phyloP scores from a whole-genome alignment of 108 stramenopile species.

The Aurantiochytrium sp. region DNA sequence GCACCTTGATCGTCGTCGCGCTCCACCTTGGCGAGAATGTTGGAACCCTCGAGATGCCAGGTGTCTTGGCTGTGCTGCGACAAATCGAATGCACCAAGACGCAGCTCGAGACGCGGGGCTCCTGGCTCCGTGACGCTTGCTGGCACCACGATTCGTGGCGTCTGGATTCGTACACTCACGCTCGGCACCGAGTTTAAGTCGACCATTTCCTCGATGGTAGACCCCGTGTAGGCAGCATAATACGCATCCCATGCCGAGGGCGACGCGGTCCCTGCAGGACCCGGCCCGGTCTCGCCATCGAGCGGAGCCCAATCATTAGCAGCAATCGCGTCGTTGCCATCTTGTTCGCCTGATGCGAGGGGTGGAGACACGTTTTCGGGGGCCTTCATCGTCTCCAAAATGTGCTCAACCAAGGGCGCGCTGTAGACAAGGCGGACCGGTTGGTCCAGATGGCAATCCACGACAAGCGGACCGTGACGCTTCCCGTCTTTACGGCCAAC shows the following conservation, averaged over 20 bases:
- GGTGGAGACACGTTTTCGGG: background rate
- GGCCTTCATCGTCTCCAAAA: background rate
- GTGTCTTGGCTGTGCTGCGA: background rate
- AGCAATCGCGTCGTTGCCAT: background rate
- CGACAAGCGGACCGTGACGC: background rate
- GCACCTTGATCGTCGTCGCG: background rate
- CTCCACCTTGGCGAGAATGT: background rate
- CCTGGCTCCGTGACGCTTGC: background rate
- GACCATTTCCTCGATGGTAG: background rate
- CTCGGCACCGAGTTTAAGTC: background rate
- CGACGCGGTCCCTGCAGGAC: background rate
- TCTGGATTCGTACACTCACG: background rate
- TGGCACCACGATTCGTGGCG: background rate
- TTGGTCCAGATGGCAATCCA: background rate
- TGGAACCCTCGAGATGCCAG: background rate
- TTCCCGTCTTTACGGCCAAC: background rate
- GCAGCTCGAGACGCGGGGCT: background rate
- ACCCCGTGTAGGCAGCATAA: background rate
- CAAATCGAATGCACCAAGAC: background rate
- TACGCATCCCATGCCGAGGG: conserved; percentile 6
- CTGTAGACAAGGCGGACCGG: background rate
- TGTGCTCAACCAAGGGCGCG: background rate
- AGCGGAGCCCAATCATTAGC: background rate
- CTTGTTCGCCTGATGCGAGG: background rate
- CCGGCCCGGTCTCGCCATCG: background rate